Evolutionary conservation across 148 eudicot species (phyloP), one percentile per base, ranked within the genome.

Genomic region (Chenopodium suecicum): DNA sequence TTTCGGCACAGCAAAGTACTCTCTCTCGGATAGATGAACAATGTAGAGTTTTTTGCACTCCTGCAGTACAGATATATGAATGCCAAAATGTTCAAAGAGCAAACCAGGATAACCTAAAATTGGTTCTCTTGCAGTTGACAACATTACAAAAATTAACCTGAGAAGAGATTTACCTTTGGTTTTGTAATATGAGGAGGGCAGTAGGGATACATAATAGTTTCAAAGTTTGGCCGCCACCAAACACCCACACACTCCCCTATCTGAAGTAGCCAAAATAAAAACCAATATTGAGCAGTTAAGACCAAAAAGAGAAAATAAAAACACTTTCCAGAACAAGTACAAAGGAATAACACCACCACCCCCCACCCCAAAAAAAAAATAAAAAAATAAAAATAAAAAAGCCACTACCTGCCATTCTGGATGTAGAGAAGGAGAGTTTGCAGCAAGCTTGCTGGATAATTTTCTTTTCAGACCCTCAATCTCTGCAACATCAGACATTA

Each of bases 201-300:
- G 83, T 92, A 92, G 67, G 98, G 98, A 75, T 94, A 94, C 92
- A 92, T 86, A 19, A 83, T 74, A 50, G 90, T 87, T 77, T 89
- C 94, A 73, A 94, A 94, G 83, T 92, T 89, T 58, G 97, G 96
- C 77, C 97, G 90, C 94, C 96, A 94, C 98, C 98, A 94, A 16
- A 73, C 82, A 62, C 89, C 97, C 70, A 92, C 97, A 80, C 97
- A 94, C 83, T 94, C 97, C 66, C 98, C 98, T 54, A 94, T 91
- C 97, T 94, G 91, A 73, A 90, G 82, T 16, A 60, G 22, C 16
- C 7, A 12, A 52, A 52, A 52, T 12, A 52, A 52, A 52, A 10
- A 52, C 12, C 0, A 77, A 34, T 4, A 8, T 60, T 62, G 12
- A 34, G 19, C 9, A 47, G 50, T 47, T 52, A 52, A 12, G 17